A percentile compares a stretch with the other conserved stretches of the same genome.
These are phyloP conservation scores for Stachybotrys elegans DNA, from an alignment of 2,329 filamentous ascomycete genomes.

Conservation along the genomic window DNA sequence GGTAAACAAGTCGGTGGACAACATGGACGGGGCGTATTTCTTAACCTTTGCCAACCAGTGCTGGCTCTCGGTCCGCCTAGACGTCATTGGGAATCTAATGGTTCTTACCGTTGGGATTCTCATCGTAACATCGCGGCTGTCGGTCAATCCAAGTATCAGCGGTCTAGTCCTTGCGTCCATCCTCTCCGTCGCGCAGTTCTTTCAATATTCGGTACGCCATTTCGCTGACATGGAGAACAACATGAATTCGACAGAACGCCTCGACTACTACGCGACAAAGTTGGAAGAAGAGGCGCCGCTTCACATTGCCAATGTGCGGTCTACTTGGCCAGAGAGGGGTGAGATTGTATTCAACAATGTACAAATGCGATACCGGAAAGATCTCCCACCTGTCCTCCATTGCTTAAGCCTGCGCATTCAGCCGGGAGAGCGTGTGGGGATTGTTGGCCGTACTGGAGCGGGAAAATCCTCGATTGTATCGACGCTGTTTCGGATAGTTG, in stretches of 20 bases:
- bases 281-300: constrained; percentile 83
- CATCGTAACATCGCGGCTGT: constrained; percentile 83
- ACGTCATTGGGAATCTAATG: constrained; percentile 72
- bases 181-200: constrained; percentile 82
- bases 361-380: constrained; percentile 72
- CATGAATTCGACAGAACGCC: constrained; percentile 89
- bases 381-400: constrained; percentile 64
- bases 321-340: constrained; percentile 76
- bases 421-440: constrained; percentile 73
- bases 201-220: constrained; percentile 88
- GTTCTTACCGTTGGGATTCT: constrained; percentile 83
- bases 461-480: constrained; percentile 79
- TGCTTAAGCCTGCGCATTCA: constrained; percentile 63
- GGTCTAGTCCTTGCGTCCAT: constrained; percentile 91
- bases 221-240: constrained; percentile 91
- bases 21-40: constrained; percentile 90
- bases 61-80: constrained; percentile 79
- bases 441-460: constrained; percentile 73
- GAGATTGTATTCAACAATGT: constrained; percentile 70
- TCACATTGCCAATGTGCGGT: constrained; percentile 64
- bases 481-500: constrained; percentile 68
- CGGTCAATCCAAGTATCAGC: constrained; percentile 72
- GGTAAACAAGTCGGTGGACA: constrained; percentile 68
- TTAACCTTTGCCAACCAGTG: constrained; percentile 90
- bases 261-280: constrained; percentile 79